A percentile compares a stretch with the other conserved stretches of the same genome.
Conservation (phyloP, 2,329 filamentous ascomycete genomes). For the Penicillium sp. region DNA sequence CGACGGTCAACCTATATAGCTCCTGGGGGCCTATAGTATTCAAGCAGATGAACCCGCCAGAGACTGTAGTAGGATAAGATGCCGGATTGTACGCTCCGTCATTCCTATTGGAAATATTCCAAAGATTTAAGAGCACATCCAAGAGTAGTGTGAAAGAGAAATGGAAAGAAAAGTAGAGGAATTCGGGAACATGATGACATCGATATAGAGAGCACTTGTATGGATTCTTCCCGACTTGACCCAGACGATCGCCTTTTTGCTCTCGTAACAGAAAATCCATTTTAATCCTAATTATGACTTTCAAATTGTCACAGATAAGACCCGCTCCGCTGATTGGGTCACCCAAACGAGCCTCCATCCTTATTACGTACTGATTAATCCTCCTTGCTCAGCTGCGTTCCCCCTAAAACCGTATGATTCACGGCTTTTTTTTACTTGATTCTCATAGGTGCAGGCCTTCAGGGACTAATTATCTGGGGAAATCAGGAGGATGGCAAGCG, state of each 20-base stretch:
- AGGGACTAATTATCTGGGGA: background rate
- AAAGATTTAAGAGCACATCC: no score
- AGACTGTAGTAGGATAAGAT: slow-evolving; percentile 32
- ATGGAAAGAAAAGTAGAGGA: background rate
- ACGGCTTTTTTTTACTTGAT: background rate
- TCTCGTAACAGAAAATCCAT: slow-evolving; percentile 23
- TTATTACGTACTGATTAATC: slow-evolving; percentile 36
- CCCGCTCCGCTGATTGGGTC: slow-evolving; percentile 30
- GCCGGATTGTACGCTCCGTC: slow-evolving; percentile 30
- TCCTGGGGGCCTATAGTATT: background rate
- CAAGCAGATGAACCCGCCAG: slow-evolving; percentile 24
- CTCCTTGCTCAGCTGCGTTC: background rate
- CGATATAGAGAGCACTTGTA: slow-evolving; percentile 12
- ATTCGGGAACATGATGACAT: slow-evolving; percentile 19
- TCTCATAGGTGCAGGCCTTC: background rate
- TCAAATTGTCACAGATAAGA: slow-evolving; percentile 34
- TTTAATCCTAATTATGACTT: slow-evolving; percentile 15
- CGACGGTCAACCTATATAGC: slow-evolving; percentile 7
- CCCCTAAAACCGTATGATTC: background rate
- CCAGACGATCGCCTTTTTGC: slow-evolving; percentile 24
- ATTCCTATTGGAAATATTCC: slow-evolving; percentile 19
- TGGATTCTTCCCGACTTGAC: slow-evolving; percentile 3
- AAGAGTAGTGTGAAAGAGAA: background rate
- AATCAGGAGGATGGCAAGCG: background rate
- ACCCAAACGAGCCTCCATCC: slow-evolving; percentile 14